Base-by-base conservation (phyloP, 2,329 filamentous ascomycete species). In the Fusarium protoensiforme region DNA sequence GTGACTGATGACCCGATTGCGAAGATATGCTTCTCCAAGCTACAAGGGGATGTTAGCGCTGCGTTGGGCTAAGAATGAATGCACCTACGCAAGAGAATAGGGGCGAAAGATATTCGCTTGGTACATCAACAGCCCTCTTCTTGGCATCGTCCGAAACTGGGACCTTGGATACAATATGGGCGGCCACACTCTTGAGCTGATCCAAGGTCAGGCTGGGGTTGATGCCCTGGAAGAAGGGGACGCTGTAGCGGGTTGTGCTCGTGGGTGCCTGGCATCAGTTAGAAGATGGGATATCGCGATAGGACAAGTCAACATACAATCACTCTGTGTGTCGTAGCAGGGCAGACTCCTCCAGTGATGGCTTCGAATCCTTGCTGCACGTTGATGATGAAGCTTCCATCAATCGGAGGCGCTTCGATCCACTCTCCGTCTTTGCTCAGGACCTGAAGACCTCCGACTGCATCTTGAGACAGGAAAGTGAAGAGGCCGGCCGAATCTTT, bases 181-280 rank as follows among this genome's bases (percentile, higher is more conserved):
- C 60, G 4, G 60, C 60, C 2, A 11, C 60, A 35, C 48, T 56
- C 60, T 63, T 63, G 2, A 63, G 36, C 7, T 54, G 35, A 11
- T 54, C 35, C 14, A 63, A 43, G 4, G 60, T 56, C 27, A 63
- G 31, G 36, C 27, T 63, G n/a, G 60, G 46, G 16, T 63, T 38
- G 43, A 63, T 63, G n/a, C 60, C 60, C n/a, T 63, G 60, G 27
- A 63, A 63, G 48, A 63, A 63, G 10, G 60, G 60, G 7, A 63
- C 24, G 24, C 60, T 63, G 60, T 63, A 63, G 27, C 60, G 60
- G 1, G 60, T 54, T 54, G 46, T 63, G n/a, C 60, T 63, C 7
- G 60, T 63, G 5, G 60, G 60, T 16, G 60, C 60, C 60, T 63
- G 22, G 9, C 5, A 7, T 6, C 2, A 33, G 46, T 63, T n/a